phyloP scores from a whole-genome alignment of 306 rosid species.

The Herpetospermum pedunculosum region DNA sequence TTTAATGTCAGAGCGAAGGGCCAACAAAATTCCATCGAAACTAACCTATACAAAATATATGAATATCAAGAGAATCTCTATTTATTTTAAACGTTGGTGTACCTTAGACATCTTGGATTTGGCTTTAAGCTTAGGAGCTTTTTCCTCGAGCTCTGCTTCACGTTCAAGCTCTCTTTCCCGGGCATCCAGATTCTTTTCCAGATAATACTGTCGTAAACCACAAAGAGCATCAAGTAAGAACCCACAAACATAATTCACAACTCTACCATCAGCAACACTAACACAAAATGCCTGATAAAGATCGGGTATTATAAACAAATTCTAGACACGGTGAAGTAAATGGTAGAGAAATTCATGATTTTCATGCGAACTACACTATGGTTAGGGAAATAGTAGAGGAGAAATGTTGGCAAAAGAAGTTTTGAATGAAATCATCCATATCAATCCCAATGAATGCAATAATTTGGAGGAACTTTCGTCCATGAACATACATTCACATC shows the following conservation, averaged over 20 bases:
- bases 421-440: background rate
- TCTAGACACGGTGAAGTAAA: background rate
- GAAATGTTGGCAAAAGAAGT: background rate
- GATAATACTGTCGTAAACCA: constrained; percentile 51
- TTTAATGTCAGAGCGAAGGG: background rate
- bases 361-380: background rate
- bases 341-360: background rate
- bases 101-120: constrained; percentile 99
- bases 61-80: background rate
- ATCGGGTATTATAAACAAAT: background rate
- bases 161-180: constrained; percentile 72
- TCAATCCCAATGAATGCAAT: background rate
- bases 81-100: background rate
- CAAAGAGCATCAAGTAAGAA: constrained; percentile 18
- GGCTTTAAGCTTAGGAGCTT: constrained; percentile 90
- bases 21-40: background rate
- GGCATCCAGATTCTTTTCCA: constrained; percentile 92
- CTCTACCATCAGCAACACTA: background rate
- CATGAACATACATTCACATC: background rate
- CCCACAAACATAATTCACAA: background rate
- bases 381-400: background rate
- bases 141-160: constrained; percentile 82
- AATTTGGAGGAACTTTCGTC: background rate
- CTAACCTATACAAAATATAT: no score
- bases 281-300: background rate